Evolutionary conservation across 2,329 filamentous ascomycete genomes (phyloP).

Genomic region (Diaporthe nobilis): DNA sequence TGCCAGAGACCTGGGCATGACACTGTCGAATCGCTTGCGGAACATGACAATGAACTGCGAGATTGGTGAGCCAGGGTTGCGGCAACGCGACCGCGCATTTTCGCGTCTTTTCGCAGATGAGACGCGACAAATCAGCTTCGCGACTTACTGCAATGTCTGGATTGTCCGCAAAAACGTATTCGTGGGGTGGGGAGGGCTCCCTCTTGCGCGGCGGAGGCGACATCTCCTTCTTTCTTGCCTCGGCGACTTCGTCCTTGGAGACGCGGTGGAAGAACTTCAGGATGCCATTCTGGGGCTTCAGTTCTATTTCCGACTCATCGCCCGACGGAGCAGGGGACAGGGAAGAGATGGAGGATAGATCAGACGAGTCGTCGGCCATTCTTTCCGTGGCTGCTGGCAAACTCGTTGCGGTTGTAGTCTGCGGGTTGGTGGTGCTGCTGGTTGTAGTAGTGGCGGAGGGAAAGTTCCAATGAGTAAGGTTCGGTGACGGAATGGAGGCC

Average conservation of each 20-base stretch:
- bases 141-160: constrained; percentile 89
- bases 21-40: constrained; percentile 90
- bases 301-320: constrained; percentile 65
- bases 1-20: constrained; percentile 87
- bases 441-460: constrained; percentile 46
- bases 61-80: constrained; percentile 53
- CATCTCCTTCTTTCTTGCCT: constrained; percentile 63
- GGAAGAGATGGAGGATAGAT: constrained; percentile 69
- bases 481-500: constrained; percentile 38
- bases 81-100: constrained; percentile 61
- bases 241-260: constrained; percentile 57
- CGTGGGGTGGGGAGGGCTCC: constrained; percentile 89
- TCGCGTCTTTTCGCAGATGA: constrained; percentile 62
- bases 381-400: constrained; percentile 44
- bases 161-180: constrained; percentile 91
- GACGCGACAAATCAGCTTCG: constrained; percentile 56
- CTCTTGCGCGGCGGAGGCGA: constrained; percentile 82
- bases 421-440: constrained; percentile 33
- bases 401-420: constrained; percentile 31
- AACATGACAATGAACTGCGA: constrained; percentile 97
- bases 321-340: constrained; percentile 66
- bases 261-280: constrained; percentile 77
- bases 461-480: constrained; percentile 43
- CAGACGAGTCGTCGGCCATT: constrained; percentile 75
- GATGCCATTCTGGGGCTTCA: constrained; percentile 70